Evolutionary conservation across 768 basidiomycete species (phyloP), one percentile per base, ranked within the genome.

Genomic region (Pleurotus citrinopileatus): DNA sequence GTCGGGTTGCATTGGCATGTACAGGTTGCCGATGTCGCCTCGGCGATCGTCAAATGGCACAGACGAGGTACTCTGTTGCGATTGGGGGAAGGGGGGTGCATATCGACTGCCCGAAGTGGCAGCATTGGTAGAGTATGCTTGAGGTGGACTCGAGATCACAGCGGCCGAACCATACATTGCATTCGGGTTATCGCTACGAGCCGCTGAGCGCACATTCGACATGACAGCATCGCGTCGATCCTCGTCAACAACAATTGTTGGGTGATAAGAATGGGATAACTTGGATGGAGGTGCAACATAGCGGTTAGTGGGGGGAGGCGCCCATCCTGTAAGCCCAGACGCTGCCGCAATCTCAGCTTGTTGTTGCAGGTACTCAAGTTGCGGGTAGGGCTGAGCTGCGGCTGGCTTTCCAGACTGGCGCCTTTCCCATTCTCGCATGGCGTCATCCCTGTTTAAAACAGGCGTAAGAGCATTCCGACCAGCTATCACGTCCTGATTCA

Each of bases 341-440:
- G 82, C 71, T 19, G 84, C 80, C 1, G 82, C 89, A 60, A 91
- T 74, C 69, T 92, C 91, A 1, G 93, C 95, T 65, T 98, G 95
- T 67, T 97, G 94, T 60, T 96, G 92, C 45, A 98, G 70, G 65
- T 82, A 91, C 66, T 96, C 94, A 28, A 98, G 77, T 63, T 94
- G 93, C 4, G 90, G 93, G 62, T 95, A 94, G 22, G 87, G 86
- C 63, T 87, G 84, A 13, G 84, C 81, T n/a, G 83, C 82, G 10
- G 75, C 70, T 1, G 82, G 77, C 61, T 87, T 88, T 15, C 87
- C 91, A 9, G 84, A 72, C 65, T 94, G 90, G 57, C 94, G 75
- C 59, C 94, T 72, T 70, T 98, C 97, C 96, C 96, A 98, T 71
- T 98, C 96, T 38, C 88, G 83, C 76, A 93, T 89, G 40, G 91